These are phyloP conservation scores for Eragrostis tef DNA, from an alignment of 202 grass and related monocot species.

Conservation along the genomic window DNA sequence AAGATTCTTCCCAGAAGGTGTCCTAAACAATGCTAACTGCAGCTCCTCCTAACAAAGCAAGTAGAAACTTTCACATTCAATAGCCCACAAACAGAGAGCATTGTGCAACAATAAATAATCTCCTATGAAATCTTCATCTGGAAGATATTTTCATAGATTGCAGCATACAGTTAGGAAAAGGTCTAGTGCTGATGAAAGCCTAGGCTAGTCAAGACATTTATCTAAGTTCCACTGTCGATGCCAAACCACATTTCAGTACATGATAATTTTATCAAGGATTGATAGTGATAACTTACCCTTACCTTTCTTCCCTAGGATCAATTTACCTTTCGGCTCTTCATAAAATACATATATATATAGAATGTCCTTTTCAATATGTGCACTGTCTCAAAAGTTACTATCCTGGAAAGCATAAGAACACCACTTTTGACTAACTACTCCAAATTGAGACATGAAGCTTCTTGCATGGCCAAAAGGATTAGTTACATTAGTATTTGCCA, in stretches of 20 bases:
- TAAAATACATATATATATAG: background rate
- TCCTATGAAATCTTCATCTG: background rate
- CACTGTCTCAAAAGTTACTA: background rate
- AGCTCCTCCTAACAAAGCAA: constrained; percentile 56
- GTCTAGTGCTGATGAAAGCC: background rate
- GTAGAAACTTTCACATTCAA: background rate
- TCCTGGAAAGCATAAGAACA: background rate
- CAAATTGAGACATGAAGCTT: background rate
- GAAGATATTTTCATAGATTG: background rate
- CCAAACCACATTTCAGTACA: background rate
- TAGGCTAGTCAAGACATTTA: background rate
- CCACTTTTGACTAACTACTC: background rate
- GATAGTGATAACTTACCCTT: background rate
- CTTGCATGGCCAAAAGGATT: background rate
- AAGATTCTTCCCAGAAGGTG: constrained; percentile 48
- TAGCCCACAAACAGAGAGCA: constrained; percentile 6
- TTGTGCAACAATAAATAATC: background rate
- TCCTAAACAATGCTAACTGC: constrained; percentile 58
- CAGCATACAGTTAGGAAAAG: background rate
- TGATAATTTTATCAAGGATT: background rate
- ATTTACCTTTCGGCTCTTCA: background rate
- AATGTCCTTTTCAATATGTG: constrained; percentile 13
- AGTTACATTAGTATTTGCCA: background rate
- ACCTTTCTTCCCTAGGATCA: constrained; percentile 12
- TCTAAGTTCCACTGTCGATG: background rate